phyloP scores from a whole-genome alignment of 2,329 filamentous ascomycete genomes.

The Atkinsonella hypoxylon region DNA sequence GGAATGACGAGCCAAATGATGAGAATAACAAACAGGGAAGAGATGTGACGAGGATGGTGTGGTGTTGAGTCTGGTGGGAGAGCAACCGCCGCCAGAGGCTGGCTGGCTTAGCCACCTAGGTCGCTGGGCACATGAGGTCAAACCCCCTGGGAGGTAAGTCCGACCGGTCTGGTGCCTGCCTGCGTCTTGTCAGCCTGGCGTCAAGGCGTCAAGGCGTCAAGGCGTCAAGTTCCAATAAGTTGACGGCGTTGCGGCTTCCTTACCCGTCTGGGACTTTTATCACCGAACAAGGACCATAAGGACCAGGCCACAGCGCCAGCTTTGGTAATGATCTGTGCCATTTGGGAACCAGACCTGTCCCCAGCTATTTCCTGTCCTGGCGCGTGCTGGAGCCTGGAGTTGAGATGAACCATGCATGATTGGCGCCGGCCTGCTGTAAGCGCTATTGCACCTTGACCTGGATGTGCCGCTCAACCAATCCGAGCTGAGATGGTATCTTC shows the following conservation, averaged over 20 bases:
- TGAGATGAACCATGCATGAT: slow-evolving; percentile 1
- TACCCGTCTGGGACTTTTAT: no score
- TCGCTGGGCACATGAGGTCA: no score
- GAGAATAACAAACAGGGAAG: neutral
- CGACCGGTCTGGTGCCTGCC: neutral
- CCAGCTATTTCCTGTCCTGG: neutral
- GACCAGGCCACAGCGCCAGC: neutral
- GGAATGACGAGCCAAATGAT: neutral
- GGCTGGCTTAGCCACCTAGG: no score
- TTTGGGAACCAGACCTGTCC: neutral
- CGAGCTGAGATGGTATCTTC: neutral
- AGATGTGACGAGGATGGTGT: neutral
- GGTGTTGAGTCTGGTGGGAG: no score
- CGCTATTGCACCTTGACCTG: slow-evolving; percentile 3
- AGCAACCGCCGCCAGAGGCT: no score
- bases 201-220: no score
- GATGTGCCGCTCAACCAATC: slow-evolving; percentile 2
- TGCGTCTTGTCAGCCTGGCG: neutral
- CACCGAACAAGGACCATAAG: no score
- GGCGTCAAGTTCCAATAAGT: neutral
- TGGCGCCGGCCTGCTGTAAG: slow-evolving; percentile 3
- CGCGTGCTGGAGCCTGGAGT: neutral
- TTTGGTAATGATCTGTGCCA: neutral
- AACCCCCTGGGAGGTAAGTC: neutral
- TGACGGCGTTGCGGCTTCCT: neutral